Evolutionary conservation across 306 rosid species (phyloP).

Genomic region (Luffa aegyptiaca): DNA sequence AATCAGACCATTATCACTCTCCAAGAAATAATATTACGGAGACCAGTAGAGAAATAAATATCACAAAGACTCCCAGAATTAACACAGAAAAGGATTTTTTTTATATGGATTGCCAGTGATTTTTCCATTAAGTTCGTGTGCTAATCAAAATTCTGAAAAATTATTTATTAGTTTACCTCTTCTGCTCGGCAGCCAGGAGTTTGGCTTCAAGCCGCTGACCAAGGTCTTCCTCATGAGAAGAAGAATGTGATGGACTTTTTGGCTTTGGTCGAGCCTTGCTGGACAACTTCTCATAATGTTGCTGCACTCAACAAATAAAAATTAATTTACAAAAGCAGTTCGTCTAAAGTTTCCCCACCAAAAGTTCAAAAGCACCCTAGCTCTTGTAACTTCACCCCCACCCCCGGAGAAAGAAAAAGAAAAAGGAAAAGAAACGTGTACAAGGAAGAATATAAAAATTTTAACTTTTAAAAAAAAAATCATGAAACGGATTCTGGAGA

Average conservation of each 20-base stretch:
- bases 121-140: neutral
- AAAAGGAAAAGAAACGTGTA: neutral
- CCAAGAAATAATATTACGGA: neutral
- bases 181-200: slow-evolving; percentile 86
- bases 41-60: neutral
- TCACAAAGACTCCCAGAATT: neutral
- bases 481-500: neutral
- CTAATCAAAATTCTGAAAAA: neutral
- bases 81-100: neutral
- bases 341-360: neutral
- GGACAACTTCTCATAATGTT: slow-evolving; percentile 61
- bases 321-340: neutral
- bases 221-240: slow-evolving; percentile 63
- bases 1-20: neutral
- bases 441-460: no score
- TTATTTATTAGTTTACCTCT: slow-evolving; percentile 36
- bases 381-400: neutral
- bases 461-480: neutral
- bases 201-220: slow-evolving; percentile 87
- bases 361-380: neutral
- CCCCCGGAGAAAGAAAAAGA: neutral
- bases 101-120: neutral
- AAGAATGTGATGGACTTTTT: slow-evolving; percentile 60
- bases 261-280: slow-evolving; percentile 85
- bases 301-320: slow-evolving; percentile 31